Conservation (phyloP, 306 rosid species). For the Acacia melanoxylon region DNA sequence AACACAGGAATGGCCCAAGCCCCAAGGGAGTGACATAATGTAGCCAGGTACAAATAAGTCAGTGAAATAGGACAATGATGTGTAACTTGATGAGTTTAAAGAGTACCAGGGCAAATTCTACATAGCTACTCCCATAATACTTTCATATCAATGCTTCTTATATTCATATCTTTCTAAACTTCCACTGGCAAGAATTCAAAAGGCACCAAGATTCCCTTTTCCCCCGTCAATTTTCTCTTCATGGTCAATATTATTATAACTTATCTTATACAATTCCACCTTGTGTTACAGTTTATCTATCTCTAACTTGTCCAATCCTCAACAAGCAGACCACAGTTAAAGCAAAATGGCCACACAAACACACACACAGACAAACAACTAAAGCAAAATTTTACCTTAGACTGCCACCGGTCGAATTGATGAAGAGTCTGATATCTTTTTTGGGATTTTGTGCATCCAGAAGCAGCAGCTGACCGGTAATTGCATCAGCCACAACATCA, state of each 20-base stretch:
- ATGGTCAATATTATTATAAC: neutral
- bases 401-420: conserved; percentile 88
- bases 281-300: neutral
- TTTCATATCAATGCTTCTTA: neutral
- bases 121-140: neutral
- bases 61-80: neutral
- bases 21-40: neutral
- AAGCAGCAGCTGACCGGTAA: conserved; percentile 78
- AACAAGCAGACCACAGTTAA: neutral
- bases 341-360: neutral
- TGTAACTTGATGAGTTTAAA: neutral
- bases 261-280: neutral
- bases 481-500: conserved; percentile 89
- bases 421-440: conserved; percentile 82
- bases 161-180: neutral
- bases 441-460: conserved; percentile 85
- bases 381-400: conserved; percentile 56
- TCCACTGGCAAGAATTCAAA: neutral
- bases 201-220: neutral
- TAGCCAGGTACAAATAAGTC: neutral
- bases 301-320: neutral
- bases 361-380: neutral
- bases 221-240: neutral
- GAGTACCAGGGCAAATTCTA: neutral
- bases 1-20: neutral